phyloP scores from a whole-genome alignment of 495 filamentous ascomycete species.

The Xylaria cubensis region DNA sequence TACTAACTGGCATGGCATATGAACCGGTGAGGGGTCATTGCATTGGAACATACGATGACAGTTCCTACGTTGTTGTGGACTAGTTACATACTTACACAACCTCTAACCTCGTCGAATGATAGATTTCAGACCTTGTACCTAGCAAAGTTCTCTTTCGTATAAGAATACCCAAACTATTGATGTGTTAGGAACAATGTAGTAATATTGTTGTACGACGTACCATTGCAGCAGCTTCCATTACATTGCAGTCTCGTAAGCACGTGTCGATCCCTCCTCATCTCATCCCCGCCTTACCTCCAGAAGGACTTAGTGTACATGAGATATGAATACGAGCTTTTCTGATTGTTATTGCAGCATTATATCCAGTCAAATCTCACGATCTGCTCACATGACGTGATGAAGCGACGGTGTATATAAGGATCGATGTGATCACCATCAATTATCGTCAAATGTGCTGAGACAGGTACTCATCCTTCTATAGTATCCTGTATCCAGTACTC shows the following conservation, averaged over 20 bases:
- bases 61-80: neutral
- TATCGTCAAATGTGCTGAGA: neutral
- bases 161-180: neutral
- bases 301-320: neutral
- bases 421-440: neutral
- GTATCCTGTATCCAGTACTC: neutral
- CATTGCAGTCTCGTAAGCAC: neutral
- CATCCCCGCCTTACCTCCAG: slow-evolving; percentile 14
- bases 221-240: slow-evolving; percentile 14
- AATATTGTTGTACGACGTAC: slow-evolving; percentile 1
- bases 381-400: slow-evolving; percentile 12
- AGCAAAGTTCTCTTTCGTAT: neutral
- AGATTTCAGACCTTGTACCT: neutral
- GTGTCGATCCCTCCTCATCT: neutral
- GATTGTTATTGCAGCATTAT: neutral
- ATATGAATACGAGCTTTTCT: slow-evolving; percentile 18
- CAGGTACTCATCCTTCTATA: neutral
- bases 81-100: neutral
- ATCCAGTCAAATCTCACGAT: neutral
- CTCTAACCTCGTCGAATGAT: neutral
- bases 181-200: neutral
- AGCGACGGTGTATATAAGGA: slow-evolving; percentile 1
- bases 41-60: neutral
- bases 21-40: neutral
- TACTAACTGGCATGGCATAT: neutral